phyloP scores from a whole-genome alignment of 2,329 filamentous ascomycete species.

The Lasiodiplodia gonubiensis region DNA sequence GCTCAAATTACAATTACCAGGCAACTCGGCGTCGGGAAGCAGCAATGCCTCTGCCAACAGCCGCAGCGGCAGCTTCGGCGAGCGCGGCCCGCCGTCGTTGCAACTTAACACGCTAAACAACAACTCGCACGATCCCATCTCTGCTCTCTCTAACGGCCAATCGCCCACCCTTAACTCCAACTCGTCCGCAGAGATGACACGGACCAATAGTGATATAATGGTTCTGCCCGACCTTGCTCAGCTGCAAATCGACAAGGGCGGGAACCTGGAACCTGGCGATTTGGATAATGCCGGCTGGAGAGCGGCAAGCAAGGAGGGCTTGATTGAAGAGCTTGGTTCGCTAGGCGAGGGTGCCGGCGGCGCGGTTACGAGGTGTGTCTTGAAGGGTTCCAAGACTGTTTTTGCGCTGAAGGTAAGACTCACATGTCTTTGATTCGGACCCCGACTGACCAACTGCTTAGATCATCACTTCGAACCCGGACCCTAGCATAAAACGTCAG shows the following conservation, averaged over 20 bases:
- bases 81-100: conserved; percentile 56
- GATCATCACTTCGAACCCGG: conserved; percentile 98
- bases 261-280: conserved; percentile 88
- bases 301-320: conserved; percentile 85
- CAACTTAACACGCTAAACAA: conserved; percentile 9
- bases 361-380: conserved; percentile 86
- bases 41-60: conserved; percentile 85
- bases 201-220: conserved; percentile 75
- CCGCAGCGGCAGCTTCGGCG: conserved; percentile 82
- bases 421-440: conserved; percentile 2
- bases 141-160: conserved; percentile 17
- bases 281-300: conserved; percentile 95
- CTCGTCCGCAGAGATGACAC: conserved; percentile 84
- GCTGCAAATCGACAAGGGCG: conserved; percentile 79
- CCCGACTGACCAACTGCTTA: conserved; percentile 45
- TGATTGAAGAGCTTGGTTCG: conserved; percentile 86
- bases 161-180: conserved; percentile 66
- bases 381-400: conserved; percentile 90
- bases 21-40: conserved; percentile 70
- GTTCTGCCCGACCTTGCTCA: conserved; percentile 79
- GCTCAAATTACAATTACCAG: conserved; percentile 57
- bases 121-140: conserved; percentile 24
- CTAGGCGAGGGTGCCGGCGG: conserved; percentile 94
- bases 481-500: conserved; percentile 97
- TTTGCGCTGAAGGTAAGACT: conserved; percentile 88